These are phyloP conservation scores for Tetrapisispora phaffii DNA, from an alignment of 805 yeast species.

Conservation along the genomic window DNA sequence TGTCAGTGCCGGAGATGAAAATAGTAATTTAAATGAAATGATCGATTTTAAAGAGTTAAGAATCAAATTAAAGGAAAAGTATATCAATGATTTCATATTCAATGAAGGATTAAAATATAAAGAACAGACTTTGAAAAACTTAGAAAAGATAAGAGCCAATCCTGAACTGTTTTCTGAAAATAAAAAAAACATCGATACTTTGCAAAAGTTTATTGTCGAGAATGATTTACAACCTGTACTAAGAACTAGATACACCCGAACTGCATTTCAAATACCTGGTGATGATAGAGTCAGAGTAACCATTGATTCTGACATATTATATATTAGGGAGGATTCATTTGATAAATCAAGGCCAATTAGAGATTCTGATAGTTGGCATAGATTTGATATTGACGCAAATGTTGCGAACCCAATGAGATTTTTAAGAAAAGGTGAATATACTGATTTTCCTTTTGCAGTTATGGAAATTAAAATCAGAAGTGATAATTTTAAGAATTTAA, in stretches of 20 bases:
- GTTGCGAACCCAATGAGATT: constrained; percentile 58
- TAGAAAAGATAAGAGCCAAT: constrained; percentile 52
- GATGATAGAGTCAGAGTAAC: constrained; percentile 86
- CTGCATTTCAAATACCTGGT: constrained; percentile 97
- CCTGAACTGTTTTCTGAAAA: constrained; percentile 42
- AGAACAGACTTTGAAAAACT: constrained; percentile 47
- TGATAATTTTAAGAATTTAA: constrained; percentile 6
- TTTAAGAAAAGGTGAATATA: constrained; percentile 75
- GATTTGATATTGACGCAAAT: constrained; percentile 78
- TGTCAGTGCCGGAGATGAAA: constrained; percentile 20
- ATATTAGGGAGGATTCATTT: constrained; percentile 84
- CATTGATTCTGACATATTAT: constrained; percentile 79
- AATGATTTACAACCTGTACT: constrained; percentile 73
- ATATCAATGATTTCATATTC: constrained; percentile 60
- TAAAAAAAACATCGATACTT: constrained; percentile 44
- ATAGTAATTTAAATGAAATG: constrained; percentile 20
- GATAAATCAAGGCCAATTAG: constrained; percentile 81
- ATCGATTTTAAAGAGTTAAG: constrained; percentile 55
- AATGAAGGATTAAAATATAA: constrained; percentile 37
- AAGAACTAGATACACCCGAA: constrained; percentile 78
- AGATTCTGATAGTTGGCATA: constrained; percentile 83
- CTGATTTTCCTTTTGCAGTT: constrained; percentile 76
- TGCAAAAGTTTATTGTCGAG: constrained; percentile 54
- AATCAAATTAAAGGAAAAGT: constrained; percentile 68
- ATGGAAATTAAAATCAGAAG: constrained; percentile 74